These are phyloP conservation scores for Aphanomyces astaci DNA, from an alignment of 352 stramenopile genomes.

Conservation along the genomic window DNA sequence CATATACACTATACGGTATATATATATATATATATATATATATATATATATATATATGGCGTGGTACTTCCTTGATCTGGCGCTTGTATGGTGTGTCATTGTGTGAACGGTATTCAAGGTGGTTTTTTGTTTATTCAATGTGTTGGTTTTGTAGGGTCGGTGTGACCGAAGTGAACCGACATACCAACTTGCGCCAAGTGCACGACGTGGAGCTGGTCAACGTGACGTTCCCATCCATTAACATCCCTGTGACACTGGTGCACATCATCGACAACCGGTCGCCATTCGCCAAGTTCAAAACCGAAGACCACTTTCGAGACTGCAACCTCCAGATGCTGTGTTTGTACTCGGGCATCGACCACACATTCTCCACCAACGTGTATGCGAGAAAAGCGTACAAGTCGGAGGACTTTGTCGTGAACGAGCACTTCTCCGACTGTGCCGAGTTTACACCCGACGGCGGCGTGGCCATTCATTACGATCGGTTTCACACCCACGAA, in stretches of 20 bases:
- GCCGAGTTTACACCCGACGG: constrained; percentile 24
- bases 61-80: too few species aligned
- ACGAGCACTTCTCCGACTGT: constrained; percentile 69
- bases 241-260: constrained; percentile 69
- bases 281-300: constrained; percentile 68
- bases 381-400: constrained; percentile 83
- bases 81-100: too few species aligned
- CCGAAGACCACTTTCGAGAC: constrained; percentile 52
- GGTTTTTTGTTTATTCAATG: too few species aligned
- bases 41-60: too few species aligned
- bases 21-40: too few species aligned
- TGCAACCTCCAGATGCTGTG: constrained; percentile 69
- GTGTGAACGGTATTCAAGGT: too few species aligned
- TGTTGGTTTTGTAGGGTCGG: constrained; percentile 7
- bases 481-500: constrained; percentile 1
- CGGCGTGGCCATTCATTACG: not conserved
- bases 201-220: constrained; percentile 76
- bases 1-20: too few species aligned
- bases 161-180: not conserved
- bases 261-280: constrained; percentile 71
- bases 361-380: constrained; percentile 75
- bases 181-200: constrained; percentile 59
- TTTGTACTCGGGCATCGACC: constrained; percentile 67
- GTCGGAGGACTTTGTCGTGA: constrained; percentile 74
- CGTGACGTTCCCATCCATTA: constrained; percentile 72